Conservation (phyloP, 805 yeast species). For the Scheffersomyces amazonensis region DNA sequence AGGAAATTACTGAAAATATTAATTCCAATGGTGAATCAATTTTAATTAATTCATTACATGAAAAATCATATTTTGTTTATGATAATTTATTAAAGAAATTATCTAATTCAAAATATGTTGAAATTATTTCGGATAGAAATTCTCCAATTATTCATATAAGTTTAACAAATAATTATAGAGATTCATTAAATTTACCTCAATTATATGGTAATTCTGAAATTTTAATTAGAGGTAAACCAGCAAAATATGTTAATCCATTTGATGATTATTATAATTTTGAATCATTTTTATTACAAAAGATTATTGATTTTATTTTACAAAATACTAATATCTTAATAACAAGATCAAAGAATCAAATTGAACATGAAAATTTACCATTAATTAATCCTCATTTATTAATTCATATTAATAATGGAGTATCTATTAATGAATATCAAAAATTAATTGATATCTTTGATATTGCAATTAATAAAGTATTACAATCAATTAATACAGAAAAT, state of each 20-base stretch:
- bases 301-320: constrained; percentile 55
- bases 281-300: constrained; percentile 59
- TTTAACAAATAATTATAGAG: constrained; percentile 47
- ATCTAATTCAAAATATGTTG: constrained; percentile 37
- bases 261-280: constrained; percentile 49
- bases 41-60: constrained; percentile 31
- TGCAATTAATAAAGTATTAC: constrained; percentile 20
- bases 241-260: constrained; percentile 40
- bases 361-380: constrained; percentile 70
- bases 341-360: constrained; percentile 60
- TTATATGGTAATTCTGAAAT: constrained; percentile 48
- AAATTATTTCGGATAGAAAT: constrained; percentile 51
- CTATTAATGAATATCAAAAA: constrained; percentile 22
- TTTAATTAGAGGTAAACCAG: constrained; percentile 41
- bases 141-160: constrained; percentile 74
- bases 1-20: constrained; percentile 40
- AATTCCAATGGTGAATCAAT: constrained; percentile 31
- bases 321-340: constrained; percentile 57
- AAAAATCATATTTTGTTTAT: constrained; percentile 40
- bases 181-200: constrained; percentile 43
- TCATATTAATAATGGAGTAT: constrained; percentile 26
- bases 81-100: constrained; percentile 29
- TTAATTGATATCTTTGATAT: constrained; percentile 20
- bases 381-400: constrained; percentile 35
- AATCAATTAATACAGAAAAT: constrained; percentile 14